Evolutionary conservation across 2,329 filamentous ascomycete species (phyloP).

Genomic region (Aspergillus versicolor): DNA sequence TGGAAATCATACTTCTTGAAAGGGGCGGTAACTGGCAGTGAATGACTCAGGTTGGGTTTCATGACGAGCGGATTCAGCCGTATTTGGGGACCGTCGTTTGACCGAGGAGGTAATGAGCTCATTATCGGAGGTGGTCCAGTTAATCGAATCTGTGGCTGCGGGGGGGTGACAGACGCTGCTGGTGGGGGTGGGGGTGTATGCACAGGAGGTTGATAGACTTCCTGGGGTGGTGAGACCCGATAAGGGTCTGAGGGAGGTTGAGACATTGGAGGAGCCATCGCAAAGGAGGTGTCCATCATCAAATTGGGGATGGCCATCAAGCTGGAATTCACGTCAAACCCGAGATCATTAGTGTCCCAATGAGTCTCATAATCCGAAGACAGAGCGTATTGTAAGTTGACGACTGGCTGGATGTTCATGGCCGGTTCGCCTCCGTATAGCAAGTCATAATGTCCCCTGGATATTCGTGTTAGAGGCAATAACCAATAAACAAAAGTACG

Average conservation of each 20-base stretch:
- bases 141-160: conserved; percentile 24
- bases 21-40: conserved; percentile 40
- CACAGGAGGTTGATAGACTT: conserved; percentile 35
- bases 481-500: not conserved
- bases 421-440: conserved; percentile 67
- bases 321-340: conserved; percentile 41
- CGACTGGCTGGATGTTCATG: conserved; percentile 39
- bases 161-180: conserved; percentile 29
- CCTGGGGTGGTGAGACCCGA: conserved; percentile 32
- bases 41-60: conserved; percentile 41
- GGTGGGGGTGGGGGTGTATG: conserved; percentile 26
- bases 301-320: conserved; percentile 43
- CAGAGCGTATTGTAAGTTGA: conserved; percentile 44
- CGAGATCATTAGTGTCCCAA: conserved; percentile 38
- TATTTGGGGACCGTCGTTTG: conserved; percentile 40
- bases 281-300: conserved; percentile 38
- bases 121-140: conserved; percentile 32
- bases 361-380: conserved; percentile 34
- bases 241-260: conserved; percentile 30
- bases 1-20: conserved; percentile 39
- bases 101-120: conserved; percentile 33
- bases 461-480: conserved; percentile 20
- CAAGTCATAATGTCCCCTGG: conserved; percentile 86
- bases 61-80: conserved; percentile 44
- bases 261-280: conserved; percentile 29